Evolutionary conservation across 169 alveolate genomes (phyloP), one percentile per base, ranked within the genome.

Genomic region (Plasmodium relictum): DNA sequence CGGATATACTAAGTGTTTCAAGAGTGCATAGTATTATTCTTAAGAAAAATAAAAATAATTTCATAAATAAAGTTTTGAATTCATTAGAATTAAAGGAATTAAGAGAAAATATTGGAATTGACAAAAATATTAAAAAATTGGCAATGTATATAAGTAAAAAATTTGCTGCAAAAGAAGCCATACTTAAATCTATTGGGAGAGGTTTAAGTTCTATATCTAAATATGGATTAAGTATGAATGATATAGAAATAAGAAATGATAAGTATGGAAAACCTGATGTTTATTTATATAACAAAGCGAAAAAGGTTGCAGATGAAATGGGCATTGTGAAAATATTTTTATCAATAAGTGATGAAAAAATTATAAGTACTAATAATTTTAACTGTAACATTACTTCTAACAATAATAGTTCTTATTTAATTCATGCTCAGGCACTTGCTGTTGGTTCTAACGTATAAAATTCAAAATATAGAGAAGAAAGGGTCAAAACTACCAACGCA

Each of bases 221-320:
- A 68, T 76, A 76, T 41, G 89, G 89, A 8, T 20, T 76, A 76
- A 76, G 89, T 70, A 76, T 76, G 89, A 76, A 76, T 68, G 89
- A 76, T 14, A 76, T 76, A 48, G 89, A 76, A 58, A 68, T 76
- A 76, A 63, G 68, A 63, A 76, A 76, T 56, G 89, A 76, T 42
- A 76, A 76, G 56, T 76, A 76, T 76, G 89, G 89, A 42, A 76
- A 76, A 58, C 89, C 89, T 20, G 78, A 63, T 56, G 89, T 76
- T 31, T 4, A 63, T 76, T 76, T 76, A 42, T 76, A 76, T 76
- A 37, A 66, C 42, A 65, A 76, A 56, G 89, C 89, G 20, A 26
- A 42, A 39, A 44, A 45, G 50, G 50, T 76, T 62, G 89, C 89
- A 37, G 26, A 66, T 44, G 78, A 76, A 76, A 63, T 76, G 76